These are phyloP conservation scores for Boletellus ananas DNA, from an alignment of 768 basidiomycete species.

Conservation along the genomic window DNA sequence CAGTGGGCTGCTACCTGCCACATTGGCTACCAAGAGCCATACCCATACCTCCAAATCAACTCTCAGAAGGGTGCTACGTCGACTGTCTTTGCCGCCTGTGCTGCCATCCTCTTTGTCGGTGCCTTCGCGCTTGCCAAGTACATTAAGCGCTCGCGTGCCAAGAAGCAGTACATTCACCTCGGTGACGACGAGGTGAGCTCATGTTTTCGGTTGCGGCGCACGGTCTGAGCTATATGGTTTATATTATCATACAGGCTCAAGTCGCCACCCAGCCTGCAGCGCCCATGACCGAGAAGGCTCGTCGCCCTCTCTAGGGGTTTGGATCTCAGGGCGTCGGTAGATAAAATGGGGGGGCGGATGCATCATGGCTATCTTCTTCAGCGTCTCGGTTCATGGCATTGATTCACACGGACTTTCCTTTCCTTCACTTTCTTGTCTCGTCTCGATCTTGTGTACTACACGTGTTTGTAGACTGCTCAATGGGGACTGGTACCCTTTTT, in stretches of 20 bases:
- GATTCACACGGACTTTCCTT: slow-evolving; percentile 17
- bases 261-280: slow-evolving; percentile 15
- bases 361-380: slow-evolving; percentile 1
- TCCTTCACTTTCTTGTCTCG: neutral
- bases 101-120: slow-evolving; percentile 36
- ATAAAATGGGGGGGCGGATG: neutral
- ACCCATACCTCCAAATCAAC: slow-evolving; percentile 30
- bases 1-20: slow-evolving; percentile 44
- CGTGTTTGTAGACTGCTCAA: slow-evolving; percentile 15
- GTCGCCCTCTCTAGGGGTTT: slow-evolving; percentile 21
- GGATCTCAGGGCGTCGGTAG: neutral
- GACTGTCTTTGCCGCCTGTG: slow-evolving; percentile 32
- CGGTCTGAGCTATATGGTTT: slow-evolving; percentile 5
- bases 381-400: slow-evolving; percentile 16
- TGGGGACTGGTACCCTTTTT: slow-evolving; percentile 24
- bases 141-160: slow-evolving; percentile 33
- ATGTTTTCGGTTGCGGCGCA: neutral
- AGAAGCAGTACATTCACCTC: slow-evolving; percentile 34
- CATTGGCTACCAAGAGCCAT: slow-evolving; percentile 27
- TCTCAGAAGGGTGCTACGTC: slow-evolving; percentile 30
- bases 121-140: slow-evolving; percentile 33
- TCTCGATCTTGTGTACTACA: slow-evolving; percentile 11
- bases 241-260: slow-evolving; percentile 13
- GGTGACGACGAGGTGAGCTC: slow-evolving; percentile 36
- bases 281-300: slow-evolving; percentile 29